Percentiles rank a stretch among this genome's conserved stretches.
Evolutionary conservation across 2,329 filamentous ascomycete genomes (phyloP).

Genomic region (Huntiella abstrusa): DNA sequence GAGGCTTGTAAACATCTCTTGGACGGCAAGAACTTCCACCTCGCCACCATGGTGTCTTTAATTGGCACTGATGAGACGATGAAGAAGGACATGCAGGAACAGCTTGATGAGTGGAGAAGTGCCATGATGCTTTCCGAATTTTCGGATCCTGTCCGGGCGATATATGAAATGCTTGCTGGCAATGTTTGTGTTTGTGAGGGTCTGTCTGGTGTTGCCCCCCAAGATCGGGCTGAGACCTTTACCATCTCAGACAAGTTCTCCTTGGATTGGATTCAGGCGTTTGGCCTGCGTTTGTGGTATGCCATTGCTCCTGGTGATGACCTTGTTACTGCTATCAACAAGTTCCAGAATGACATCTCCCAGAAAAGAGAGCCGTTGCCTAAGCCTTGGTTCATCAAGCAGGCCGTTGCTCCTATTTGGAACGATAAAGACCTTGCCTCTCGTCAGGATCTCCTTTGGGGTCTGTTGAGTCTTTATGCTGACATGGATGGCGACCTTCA

Average conservation of each 20-base stretch:
- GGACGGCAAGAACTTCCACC: constrained; percentile 56
- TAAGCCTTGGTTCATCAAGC: constrained; percentile 49
- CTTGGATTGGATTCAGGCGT: constrained; percentile 83
- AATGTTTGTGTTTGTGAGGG: constrained; percentile 74
- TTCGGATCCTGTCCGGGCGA: constrained; percentile 58
- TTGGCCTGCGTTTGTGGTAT: constrained; percentile 85
- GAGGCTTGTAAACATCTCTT: constrained; percentile 70
- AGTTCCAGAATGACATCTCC: constrained; percentile 55
- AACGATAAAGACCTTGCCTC: constrained; percentile 36
- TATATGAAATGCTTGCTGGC: constrained; percentile 79
- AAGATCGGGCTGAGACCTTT: constrained; percentile 67
- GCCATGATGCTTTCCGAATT: constrained; percentile 78
- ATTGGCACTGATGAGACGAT: constrained; percentile 55
- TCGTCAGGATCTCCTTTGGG: constrained; percentile 69
- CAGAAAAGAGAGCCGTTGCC: constrained; percentile 55
- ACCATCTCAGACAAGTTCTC: constrained; percentile 67
- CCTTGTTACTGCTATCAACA: constrained; percentile 51
- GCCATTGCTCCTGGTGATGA: constrained; percentile 48
- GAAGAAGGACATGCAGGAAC: constrained; percentile 56
- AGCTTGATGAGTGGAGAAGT: constrained; percentile 69
- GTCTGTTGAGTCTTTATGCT: constrained; percentile 65
- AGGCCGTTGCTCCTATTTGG: constrained; percentile 39
- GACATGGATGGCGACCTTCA: constrained; percentile 40
- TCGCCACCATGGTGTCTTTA: constrained; percentile 70
- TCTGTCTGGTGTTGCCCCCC: constrained; percentile 49